phyloP scores from a whole-genome alignment of 2,329 filamentous ascomycete genomes.

The Lasiodiplodia sp. region DNA sequence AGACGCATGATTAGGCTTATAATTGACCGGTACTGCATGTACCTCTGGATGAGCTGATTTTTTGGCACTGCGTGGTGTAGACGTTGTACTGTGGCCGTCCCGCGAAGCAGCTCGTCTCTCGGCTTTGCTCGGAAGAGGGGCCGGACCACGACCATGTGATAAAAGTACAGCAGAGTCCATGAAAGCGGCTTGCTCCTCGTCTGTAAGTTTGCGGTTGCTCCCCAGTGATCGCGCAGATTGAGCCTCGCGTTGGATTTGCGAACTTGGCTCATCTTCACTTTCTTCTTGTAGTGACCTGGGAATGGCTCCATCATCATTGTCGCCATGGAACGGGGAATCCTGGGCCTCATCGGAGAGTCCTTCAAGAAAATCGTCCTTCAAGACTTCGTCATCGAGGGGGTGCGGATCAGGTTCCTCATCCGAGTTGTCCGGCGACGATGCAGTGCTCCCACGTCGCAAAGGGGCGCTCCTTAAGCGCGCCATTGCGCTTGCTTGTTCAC shows the following conservation, averaged over 20 bases:
- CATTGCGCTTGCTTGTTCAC: not conserved
- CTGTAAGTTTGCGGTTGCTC: not conserved
- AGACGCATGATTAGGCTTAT: not conserved
- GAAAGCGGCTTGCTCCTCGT: not conserved
- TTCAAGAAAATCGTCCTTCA: conserved; percentile 11
- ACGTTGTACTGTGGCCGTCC: not conserved
- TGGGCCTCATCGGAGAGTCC: not conserved
- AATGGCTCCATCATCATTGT: not conserved
- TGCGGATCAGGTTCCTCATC: not conserved
- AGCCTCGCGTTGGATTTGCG: conserved; percentile 4
- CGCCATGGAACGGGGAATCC: not conserved
- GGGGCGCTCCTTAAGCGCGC: not conserved
- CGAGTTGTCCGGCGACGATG: not conserved
- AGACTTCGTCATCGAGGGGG: conserved; percentile 1
- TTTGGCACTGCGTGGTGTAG: not conserved
- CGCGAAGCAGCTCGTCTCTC: not conserved
- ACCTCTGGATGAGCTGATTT: not conserved
- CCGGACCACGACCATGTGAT: conserved; percentile 4
- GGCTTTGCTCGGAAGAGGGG: not conserved
- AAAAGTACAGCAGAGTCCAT: not conserved
- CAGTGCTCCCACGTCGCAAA: not conserved
- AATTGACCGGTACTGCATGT: not conserved
- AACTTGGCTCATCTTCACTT: not conserved
- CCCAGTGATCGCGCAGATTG: not conserved
- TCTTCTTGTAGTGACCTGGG: not conserved